A percentile compares a stretch with the other conserved stretches of the same genome.
Evolutionary conservation across 129 eudicot genomes (phyloP).

Genomic region (Gnaphalium uliginosum): DNA sequence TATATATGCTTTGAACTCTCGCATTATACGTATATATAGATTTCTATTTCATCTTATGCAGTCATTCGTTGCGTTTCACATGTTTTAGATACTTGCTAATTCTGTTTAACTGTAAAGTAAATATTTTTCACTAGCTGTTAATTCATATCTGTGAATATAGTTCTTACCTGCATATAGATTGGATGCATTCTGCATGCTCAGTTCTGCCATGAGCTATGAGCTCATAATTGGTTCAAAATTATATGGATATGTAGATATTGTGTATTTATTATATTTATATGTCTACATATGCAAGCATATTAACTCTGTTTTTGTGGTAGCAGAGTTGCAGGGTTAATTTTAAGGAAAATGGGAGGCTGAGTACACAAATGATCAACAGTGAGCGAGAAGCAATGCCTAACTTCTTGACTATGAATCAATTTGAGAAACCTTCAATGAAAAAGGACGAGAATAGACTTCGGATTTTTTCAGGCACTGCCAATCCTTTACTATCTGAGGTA

Average conservation of each 20-base stretch:
- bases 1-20: neutral
- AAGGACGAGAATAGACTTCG: constrained; percentile 70
- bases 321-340: constrained; percentile 45
- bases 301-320: constrained; percentile 12
- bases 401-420: constrained; percentile 45
- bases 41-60: neutral
- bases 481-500: constrained; percentile 87
- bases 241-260: neutral
- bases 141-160: neutral
- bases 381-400: constrained; percentile 51
- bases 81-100: neutral
- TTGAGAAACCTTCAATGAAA: constrained; percentile 20
- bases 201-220: no score
- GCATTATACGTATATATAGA: neutral
- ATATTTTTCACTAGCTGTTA: neutral
- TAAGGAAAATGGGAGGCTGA: constrained; percentile 59
- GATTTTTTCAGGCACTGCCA: constrained; percentile 91
- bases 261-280: neutral
- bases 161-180: neutral
- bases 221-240: no score
- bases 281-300: neutral
- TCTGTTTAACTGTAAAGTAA: neutral
- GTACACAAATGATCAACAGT: constrained; percentile 26
- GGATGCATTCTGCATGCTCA: no score
- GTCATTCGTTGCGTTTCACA: constrained; percentile 13